Evolutionary conservation across 768 basidiomycete species (phyloP), one percentile per base, ranked within the genome.

Genomic region (Boletus sp.): DNA sequence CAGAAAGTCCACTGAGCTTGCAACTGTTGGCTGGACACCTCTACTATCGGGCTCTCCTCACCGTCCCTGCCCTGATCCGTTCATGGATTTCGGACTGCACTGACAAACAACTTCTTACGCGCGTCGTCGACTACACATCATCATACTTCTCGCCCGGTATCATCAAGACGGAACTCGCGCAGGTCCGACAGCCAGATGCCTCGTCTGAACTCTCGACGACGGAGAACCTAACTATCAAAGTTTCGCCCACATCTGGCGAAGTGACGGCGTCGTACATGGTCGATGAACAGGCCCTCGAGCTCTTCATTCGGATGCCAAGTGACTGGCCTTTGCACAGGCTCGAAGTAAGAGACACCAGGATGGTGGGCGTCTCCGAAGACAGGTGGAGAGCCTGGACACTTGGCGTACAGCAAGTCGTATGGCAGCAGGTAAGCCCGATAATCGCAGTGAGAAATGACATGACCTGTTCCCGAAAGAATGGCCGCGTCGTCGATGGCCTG

Each of bases 341-440:
- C 27, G 94, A 95, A 63, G 84, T 98, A n/a, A 82, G 83, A 64
- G 95, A 95, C 57, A 76, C 87, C 37, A 84, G 85, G 66, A 79
- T 83, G 58, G 85, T 97, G 9, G 97, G 93, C 6, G 93, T 98
- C 7, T 83, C 88, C 17, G 94, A 96, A 64, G 85, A 84, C 55
- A 83, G 83, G 55, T 98, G 95, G 96, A 78, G 94, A 58, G 88
- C 88, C 1, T 99, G 96, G 97, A 78, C 96, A 51, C 77, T 98
- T 23, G 91, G 85, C 15, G 87, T 98, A 34, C 93, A 95, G 67
- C 94, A 96, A 72, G 85, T 87, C 29, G 83, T 95, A 44, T 92
- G 87, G 75, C 83, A 87, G 15, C 87, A 95, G 72, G 95, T 94
- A 60, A 51, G 84, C 4, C 30, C 73, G 7, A 32, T 23, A 23